These are phyloP conservation scores for barley (Hordeum vulgare) DNA, from an alignment of 176 grass and related monocot genomes.

Conservation along the genomic window MorexV3_pseudomolecules_assembly NC_058522.1:545136149-545136648, in stretches of 20 bases:
- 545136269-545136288: neutral
- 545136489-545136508: constrained; percentile 43
- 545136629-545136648: neutral
- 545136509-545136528: constrained; percentile 29
- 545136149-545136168: constrained; percentile 42
- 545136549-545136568: constrained; percentile 30
- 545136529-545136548: constrained; percentile 17
- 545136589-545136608: constrained; percentile 42
- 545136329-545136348: constrained; percentile 2
- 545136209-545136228: constrained; percentile 77
- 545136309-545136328: neutral
- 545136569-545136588: constrained; percentile 48
- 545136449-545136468: constrained; percentile 28
- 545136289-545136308: neutral
- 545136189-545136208: constrained; percentile 19
- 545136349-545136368: constrained; percentile 21
- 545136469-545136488: constrained; percentile 47
- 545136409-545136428: constrained; percentile 33
- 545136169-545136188: constrained; percentile 45
- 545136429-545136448: constrained; percentile 44
- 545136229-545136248: constrained; percentile 3
- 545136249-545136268: neutral
- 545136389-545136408: constrained; percentile 30
- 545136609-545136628: constrained; percentile 18
- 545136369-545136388: constrained; percentile 47